phyloP scores from a whole-genome alignment of 116 monocot species.

The Papilionanthe hybrid region DNA sequence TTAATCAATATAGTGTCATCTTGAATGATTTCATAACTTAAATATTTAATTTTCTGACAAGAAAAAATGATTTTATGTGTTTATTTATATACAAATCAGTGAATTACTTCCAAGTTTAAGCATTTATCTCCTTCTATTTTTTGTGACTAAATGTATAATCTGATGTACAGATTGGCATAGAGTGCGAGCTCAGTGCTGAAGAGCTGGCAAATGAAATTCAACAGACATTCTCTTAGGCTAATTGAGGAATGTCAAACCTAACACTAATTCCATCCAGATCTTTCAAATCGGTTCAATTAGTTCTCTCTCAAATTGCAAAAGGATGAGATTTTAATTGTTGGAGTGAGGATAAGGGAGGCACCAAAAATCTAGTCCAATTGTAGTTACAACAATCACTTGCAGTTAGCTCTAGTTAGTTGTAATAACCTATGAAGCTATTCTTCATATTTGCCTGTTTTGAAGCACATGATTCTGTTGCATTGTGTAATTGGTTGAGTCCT shows the following conservation, averaged over 20 bases:
- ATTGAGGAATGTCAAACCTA: neutral
- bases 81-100: too few relatives aligned
- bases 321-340: neutral
- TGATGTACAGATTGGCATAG: conserved; percentile 78
- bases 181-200: conserved; percentile 87
- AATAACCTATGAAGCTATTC: neutral
- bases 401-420: neutral
- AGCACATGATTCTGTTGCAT: neutral
- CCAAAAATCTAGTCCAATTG: conserved; percentile 38
- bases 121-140: too few relatives aligned
- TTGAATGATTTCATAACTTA: too few relatives aligned
- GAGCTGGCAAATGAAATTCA: conserved; percentile 83
- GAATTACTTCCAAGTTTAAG: too few relatives aligned
- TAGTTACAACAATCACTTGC: conserved; percentile 5
- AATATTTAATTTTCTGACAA: too few relatives aligned
- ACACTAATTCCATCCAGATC: neutral
- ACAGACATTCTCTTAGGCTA: conserved; percentile 53
- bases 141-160: neutral
- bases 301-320: neutral
- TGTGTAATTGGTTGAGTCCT: neutral
- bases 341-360: conserved; percentile 24
- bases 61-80: too few relatives aligned
- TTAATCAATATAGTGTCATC: too few relatives aligned
- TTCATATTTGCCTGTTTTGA: too few relatives aligned
- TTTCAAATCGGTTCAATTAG: neutral